Evolutionary conservation across 352 stramenopile genomes (phyloP).

Genomic region (Phytophthora kernoviae): DNA sequence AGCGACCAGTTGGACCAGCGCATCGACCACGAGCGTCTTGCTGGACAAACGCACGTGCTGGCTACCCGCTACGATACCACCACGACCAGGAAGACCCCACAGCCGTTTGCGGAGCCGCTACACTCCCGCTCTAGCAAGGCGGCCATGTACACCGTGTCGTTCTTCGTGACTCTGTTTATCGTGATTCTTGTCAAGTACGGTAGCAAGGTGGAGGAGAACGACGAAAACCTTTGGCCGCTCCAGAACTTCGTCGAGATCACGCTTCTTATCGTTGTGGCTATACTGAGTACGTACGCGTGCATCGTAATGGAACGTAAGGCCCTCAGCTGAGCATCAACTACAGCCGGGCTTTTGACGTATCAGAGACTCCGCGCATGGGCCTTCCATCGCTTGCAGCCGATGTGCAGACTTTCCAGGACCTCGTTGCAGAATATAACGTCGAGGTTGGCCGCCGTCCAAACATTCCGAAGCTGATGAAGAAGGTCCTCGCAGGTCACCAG

Average conservation of each 20-base stretch:
- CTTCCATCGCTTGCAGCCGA: conserved; percentile 11
- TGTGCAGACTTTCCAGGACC: conserved; percentile 22
- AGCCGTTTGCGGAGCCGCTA: conserved; percentile 39
- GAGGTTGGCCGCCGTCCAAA: conserved; percentile 29
- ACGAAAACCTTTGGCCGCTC: conserved; percentile 46
- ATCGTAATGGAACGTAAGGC: conserved; percentile 14
- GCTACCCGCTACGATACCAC: conserved; percentile 10
- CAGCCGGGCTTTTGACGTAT: conserved; percentile 3
- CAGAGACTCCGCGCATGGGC: conserved; percentile 11
- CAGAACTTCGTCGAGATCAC: conserved; percentile 44
- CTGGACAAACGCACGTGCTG: conserved; percentile 8
- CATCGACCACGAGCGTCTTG: conserved; percentile 32
- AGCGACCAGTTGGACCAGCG: conserved; percentile 15
- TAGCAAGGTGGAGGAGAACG: conserved; percentile 27
- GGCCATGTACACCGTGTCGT: conserved; percentile 23
- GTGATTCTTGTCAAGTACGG: conserved; percentile 34
- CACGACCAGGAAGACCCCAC: conserved; percentile 7
- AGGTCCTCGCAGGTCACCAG: conserved; percentile 22
- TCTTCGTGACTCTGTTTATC: conserved; percentile 30
- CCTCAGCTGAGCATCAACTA: neutral
- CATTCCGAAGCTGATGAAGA: conserved; percentile 32
- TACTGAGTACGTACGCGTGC: conserved; percentile 11
- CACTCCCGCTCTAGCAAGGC: conserved; percentile 23
- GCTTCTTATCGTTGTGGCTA: conserved; percentile 15
- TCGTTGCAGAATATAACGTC: conserved; percentile 34